Conservation (phyloP, 1,139 yeast species). For the Suhomyces atakaporum region DNA sequence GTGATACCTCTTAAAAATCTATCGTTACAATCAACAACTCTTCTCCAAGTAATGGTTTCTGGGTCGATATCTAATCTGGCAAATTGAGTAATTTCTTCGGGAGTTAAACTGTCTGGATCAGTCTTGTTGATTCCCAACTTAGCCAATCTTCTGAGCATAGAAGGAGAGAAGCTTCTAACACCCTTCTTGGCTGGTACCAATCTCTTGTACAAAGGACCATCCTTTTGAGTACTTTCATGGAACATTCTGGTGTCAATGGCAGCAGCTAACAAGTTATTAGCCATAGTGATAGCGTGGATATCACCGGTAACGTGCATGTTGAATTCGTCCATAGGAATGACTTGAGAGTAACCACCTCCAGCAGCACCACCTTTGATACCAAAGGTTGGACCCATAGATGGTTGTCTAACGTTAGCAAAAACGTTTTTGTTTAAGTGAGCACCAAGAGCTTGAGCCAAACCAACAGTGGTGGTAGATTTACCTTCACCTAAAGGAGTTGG, state of each 20-base stretch:
- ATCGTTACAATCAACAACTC: conserved; percentile 83
- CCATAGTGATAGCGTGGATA: conserved; percentile 79
- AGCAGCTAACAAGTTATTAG: conserved; percentile 77
- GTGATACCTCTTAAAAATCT: conserved; percentile 75
- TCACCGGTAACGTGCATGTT: conserved; percentile 86
- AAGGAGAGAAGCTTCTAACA: conserved; percentile 60
- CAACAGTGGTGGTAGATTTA: conserved; percentile 78
- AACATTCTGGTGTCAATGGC: conserved; percentile 84
- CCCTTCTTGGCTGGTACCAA: conserved; percentile 74
- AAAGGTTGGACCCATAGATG: conserved; percentile 86
- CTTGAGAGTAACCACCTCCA: conserved; percentile 85
- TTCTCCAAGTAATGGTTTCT: conserved; percentile 67
- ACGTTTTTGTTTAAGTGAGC: conserved; percentile 71
- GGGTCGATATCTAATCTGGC: conserved; percentile 74
- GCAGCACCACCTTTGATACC: conserved; percentile 92
- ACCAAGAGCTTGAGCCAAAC: conserved; percentile 76
- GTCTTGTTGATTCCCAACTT: conserved; percentile 66
- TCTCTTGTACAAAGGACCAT: conserved; percentile 62
- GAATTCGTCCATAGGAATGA: conserved; percentile 86
- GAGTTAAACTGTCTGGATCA: conserved; percentile 66
- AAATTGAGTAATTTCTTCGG: conserved; percentile 63
- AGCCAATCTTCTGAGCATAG: conserved; percentile 64
- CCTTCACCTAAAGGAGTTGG: conserved; percentile 87
- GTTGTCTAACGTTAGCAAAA: conserved; percentile 81
- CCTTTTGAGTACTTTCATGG: conserved; percentile 72